phyloP scores from a whole-genome alignment of 768 basidiomycete species.

The Xerocomellus dryophilus region DNA sequence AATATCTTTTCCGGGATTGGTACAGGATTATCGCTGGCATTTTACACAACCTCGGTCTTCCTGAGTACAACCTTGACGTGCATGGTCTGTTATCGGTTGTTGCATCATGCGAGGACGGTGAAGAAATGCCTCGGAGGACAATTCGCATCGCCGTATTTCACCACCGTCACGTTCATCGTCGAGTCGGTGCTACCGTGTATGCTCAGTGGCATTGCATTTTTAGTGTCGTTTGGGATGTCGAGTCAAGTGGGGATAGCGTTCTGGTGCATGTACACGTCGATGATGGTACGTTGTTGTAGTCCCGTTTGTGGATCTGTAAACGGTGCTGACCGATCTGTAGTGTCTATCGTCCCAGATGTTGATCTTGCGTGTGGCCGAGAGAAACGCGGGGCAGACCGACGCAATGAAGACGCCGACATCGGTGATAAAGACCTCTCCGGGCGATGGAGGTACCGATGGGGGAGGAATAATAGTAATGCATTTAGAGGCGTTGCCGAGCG shows the following conservation, averaged over 20 bases:
- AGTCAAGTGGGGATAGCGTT: neutral
- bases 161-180: slow-evolving; percentile 1
- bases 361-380: no score
- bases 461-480: no score
- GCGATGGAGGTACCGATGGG: no score
- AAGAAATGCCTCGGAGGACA: slow-evolving; percentile 2
- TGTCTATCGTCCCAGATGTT: no score
- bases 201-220: slow-evolving; percentile 4
- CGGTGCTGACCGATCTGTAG: no score
- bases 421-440: no score
- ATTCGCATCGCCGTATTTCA: slow-evolving; percentile 2
- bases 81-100: slow-evolving; percentile 4
- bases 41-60: slow-evolving; percentile 1
- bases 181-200: slow-evolving; percentile 11
- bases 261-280: neutral
- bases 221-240: neutral
- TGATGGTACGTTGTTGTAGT: slow-evolving; percentile 2
- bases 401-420: no score
- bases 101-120: neutral
- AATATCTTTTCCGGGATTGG: neutral
- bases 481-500: no score
- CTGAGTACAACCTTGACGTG: slow-evolving; percentile 4
- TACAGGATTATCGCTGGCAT: neutral
- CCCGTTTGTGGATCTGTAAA: no score
- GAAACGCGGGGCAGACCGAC: no score